Evolutionary conservation across 257 asterid genomes (phyloP).

Genomic region (Rhazya stricta): DNA sequence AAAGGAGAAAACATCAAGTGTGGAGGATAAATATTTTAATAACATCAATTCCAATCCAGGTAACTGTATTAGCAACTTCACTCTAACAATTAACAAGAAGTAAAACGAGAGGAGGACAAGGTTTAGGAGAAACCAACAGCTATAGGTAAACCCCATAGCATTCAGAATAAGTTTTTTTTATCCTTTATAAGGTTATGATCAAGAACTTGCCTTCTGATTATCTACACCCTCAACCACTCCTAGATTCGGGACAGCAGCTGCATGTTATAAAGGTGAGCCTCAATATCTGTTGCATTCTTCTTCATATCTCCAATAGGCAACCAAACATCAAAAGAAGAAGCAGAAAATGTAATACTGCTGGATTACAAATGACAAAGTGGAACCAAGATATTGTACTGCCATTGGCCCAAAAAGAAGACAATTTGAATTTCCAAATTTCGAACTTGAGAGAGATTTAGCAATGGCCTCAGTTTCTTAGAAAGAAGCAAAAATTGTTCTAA

Average conservation of each 20-base stretch:
- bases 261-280: conserved; percentile 22
- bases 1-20: not conserved
- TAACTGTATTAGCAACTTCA: not conserved
- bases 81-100: not conserved
- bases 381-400: not conserved
- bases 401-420: not conserved
- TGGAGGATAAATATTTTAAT: not conserved
- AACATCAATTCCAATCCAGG: not conserved
- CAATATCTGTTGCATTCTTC: conserved; percentile 6
- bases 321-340: not conserved
- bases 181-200: not conserved
- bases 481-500: not conserved
- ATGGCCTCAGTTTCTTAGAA: not conserved
- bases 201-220: conserved; percentile 54
- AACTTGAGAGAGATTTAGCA: not conserved
- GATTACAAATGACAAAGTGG: not conserved
- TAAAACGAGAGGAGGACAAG: not conserved
- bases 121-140: not conserved
- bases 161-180: not conserved
- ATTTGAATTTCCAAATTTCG: not conserved
- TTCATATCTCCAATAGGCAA: not conserved
- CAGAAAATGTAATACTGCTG: not conserved
- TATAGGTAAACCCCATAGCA: not conserved
- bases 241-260: conserved; percentile 80
- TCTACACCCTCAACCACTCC: conserved; percentile 79